These are phyloP conservation scores for Pseudocercospora ulei DNA, from an alignment of 2,329 filamentous ascomycete species.

Conservation along the genomic window DNA sequence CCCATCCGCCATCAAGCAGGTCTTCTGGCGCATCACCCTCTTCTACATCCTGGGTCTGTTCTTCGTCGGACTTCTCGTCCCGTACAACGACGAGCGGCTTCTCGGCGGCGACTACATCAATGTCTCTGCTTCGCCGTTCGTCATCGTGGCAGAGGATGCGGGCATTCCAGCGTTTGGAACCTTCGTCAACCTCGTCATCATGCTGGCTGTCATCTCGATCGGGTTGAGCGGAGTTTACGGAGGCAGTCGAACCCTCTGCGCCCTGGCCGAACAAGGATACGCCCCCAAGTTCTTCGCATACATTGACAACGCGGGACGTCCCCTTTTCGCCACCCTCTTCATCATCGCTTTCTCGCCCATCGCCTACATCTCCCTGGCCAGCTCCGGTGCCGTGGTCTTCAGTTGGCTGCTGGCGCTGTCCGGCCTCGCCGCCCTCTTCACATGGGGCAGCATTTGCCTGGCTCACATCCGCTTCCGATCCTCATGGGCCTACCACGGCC, in stretches of 20 bases:
- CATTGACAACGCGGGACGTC: constrained; percentile 53
- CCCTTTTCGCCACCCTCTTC: constrained; percentile 45
- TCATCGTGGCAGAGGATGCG: constrained; percentile 72
- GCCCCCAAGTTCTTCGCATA: constrained; percentile 47
- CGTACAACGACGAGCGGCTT: constrained; percentile 57
- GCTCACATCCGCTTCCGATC: constrained; percentile 57
- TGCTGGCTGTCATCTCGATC: constrained; percentile 78
- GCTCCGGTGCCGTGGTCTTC: constrained; percentile 44
- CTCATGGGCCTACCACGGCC: constrained; percentile 52
- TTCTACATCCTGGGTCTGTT: constrained; percentile 81
- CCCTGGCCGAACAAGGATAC: constrained; percentile 67
- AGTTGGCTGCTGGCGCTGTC: constrained; percentile 61
- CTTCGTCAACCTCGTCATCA: constrained; percentile 90
- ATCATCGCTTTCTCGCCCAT: constrained; percentile 47
- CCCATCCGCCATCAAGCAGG: constrained; percentile 80
- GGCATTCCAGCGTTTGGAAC: constrained; percentile 72
- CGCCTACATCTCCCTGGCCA: constrained; percentile 49
- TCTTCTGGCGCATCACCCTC: constrained; percentile 85
- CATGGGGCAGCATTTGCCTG: constrained; percentile 60
- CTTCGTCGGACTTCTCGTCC: constrained; percentile 72
- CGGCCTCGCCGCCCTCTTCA: constrained; percentile 63
- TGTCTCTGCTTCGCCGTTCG: constrained; percentile 74
- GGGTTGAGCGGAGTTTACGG: constrained; percentile 68
- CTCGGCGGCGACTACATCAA: constrained; percentile 51
- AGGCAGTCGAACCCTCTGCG: constrained; percentile 78